A percentile compares a stretch with the other conserved stretches of the same genome.
Evolutionary conservation across 371 early-diverging fungal species (phyloP).

Genomic region (Mortierella sp.): DNA sequence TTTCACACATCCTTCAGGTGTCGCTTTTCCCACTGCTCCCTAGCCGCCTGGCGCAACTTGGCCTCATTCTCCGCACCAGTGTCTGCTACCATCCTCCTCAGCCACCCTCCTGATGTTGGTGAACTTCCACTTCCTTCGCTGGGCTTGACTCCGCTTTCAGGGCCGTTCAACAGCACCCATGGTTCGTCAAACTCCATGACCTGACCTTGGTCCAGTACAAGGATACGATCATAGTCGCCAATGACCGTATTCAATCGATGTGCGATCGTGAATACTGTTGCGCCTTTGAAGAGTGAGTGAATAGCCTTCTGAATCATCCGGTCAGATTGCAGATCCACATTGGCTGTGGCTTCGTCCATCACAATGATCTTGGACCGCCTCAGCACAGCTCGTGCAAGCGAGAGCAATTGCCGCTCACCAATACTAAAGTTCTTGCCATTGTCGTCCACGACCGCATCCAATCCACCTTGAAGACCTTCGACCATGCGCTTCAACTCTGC

Average conservation of each 20-base stretch:
- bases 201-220: slow-evolving; percentile 68
- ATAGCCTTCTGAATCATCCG: slow-evolving; percentile 60
- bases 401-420: slow-evolving; percentile 68
- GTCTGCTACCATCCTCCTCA: slow-evolving; percentile 54
- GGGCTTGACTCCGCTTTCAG: slow-evolving; percentile 11
- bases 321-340: slow-evolving; percentile 66
- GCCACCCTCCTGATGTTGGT: slow-evolving; percentile 24
- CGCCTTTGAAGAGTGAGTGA: slow-evolving; percentile 54
- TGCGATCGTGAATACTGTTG: slow-evolving; percentile 72
- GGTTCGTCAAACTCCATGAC: slow-evolving; percentile 67
- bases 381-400: slow-evolving; percentile 60
- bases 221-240: slow-evolving; percentile 66
- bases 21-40: slow-evolving; percentile 43
- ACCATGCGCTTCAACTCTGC: slow-evolving; percentile 48
- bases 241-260: slow-evolving; percentile 80
- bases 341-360: slow-evolving; percentile 74
- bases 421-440: slow-evolving; percentile 67
- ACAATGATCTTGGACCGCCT: slow-evolving; percentile 65
- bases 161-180: slow-evolving; percentile 39
- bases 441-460: slow-evolving; percentile 55
- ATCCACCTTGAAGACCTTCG: slow-evolving; percentile 35
- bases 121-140: slow-evolving; percentile 1
- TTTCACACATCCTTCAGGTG: slow-evolving; percentile 1
- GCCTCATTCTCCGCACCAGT: slow-evolving; percentile 55
- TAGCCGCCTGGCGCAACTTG: slow-evolving; percentile 34